Percentiles rank a stretch among this genome's conserved stretches.
Evolutionary conservation across 2,329 filamentous ascomycete species (phyloP).

Genomic region (Chalaropsis ovoidea): DNA sequence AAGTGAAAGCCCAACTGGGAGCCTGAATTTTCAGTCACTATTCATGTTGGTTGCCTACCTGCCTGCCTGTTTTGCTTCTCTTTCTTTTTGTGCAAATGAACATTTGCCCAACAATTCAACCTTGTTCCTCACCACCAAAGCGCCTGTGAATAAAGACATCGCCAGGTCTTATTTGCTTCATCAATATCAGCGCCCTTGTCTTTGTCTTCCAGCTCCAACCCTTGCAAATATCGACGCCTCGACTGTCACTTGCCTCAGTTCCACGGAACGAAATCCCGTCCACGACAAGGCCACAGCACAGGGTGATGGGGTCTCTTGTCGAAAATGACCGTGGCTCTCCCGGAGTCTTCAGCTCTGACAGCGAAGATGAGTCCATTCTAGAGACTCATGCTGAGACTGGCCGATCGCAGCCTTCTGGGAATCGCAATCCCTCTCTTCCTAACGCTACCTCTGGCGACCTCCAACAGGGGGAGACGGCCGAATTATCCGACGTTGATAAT

Average conservation of each 20-base stretch:
- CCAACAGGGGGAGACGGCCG: background rate
- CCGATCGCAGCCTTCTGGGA: background rate
- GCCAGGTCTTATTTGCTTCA: background rate
- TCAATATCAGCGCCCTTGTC: background rate
- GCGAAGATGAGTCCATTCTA: background rate
- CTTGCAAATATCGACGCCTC: background rate
- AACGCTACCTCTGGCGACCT: background rate
- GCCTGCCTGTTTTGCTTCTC: background rate
- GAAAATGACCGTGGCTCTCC: background rate
- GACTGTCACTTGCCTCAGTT: background rate
- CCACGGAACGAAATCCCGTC: no score
- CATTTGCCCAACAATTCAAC: background rate
- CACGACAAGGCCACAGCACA: background rate
- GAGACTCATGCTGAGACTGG: background rate
- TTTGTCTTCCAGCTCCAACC: background rate
- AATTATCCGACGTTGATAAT: background rate
- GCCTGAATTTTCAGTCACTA: slow-evolving; percentile 1
- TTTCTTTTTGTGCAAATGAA: background rate
- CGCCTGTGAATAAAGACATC: background rate
- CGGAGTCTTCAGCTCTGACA: background rate
- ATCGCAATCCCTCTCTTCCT: no score
- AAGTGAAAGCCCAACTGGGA: background rate
- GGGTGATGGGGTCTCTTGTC: background rate
- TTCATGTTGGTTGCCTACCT: background rate
- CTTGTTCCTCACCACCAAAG: background rate